phyloP scores from a whole-genome alignment of 345 rosid species.

The Bruguiera gymnorhiza region DNA sequence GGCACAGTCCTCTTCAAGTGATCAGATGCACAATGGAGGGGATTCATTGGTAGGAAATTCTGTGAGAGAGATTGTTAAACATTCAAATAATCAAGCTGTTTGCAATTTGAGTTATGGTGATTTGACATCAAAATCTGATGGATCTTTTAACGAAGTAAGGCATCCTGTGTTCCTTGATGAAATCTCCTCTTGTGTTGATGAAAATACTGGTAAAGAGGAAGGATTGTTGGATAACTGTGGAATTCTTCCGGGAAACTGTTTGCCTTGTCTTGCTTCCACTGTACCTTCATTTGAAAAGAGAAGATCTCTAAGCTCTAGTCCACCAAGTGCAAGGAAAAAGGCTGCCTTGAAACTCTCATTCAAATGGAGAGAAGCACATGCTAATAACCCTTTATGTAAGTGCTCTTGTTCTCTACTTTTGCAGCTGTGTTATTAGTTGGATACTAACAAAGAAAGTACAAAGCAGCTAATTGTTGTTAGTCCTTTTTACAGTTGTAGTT shows the following conservation, averaged over 20 bases:
- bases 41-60: slow-evolving; percentile 38
- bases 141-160: slow-evolving; percentile 23
- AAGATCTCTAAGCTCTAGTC: slow-evolving; percentile 29
- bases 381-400: slow-evolving; percentile 24
- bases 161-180: slow-evolving; percentile 57
- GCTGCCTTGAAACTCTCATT: slow-evolving; percentile 25
- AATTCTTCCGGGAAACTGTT: slow-evolving; percentile 31
- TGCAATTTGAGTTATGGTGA: slow-evolving; percentile 29
- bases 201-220: slow-evolving; percentile 19
- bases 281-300: slow-evolving; percentile 30
- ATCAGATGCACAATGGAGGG: slow-evolving; percentile 39
- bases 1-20: slow-evolving; percentile 26
- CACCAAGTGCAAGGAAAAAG: slow-evolving; percentile 32
- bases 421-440: neutral
- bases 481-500: too few relatives aligned
- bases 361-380: slow-evolving; percentile 32
- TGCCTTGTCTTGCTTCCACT: slow-evolving; percentile 33
- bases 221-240: slow-evolving; percentile 32
- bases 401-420: neutral
- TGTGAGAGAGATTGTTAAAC: slow-evolving; percentile 23
- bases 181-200: slow-evolving; percentile 36
- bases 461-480: neutral
- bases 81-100: slow-evolving; percentile 26
- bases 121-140: slow-evolving; percentile 24
- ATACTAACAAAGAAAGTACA: neutral